A percentile compares a stretch with the other conserved stretches of the same genome.
phyloP scores from a whole-genome alignment of 257 asterid species.

The Solanum acaule region DNA sequence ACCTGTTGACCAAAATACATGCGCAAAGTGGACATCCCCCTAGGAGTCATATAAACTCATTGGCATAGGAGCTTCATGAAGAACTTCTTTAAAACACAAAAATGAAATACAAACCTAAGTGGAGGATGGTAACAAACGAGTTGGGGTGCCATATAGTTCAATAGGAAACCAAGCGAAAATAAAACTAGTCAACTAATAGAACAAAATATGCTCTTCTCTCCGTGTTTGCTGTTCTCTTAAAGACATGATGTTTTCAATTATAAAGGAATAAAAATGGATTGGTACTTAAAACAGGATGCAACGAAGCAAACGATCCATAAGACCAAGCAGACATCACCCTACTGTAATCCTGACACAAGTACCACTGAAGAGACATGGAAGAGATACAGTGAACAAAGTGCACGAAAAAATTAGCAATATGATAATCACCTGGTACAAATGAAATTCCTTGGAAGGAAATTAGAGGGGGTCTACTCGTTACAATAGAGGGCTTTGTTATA shows the following conservation, averaged over 20 bases:
- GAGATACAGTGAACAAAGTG: background rate
- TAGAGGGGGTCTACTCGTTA: constrained; percentile 62
- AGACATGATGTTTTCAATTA: background rate
- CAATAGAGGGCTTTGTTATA: constrained; percentile 69
- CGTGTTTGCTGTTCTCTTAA: background rate
- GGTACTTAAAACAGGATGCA: background rate
- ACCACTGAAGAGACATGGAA: background rate
- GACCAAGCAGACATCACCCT: background rate
- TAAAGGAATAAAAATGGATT: background rate
- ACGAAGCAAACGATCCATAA: background rate
- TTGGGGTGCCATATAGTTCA: background rate
- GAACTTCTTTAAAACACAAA: background rate
- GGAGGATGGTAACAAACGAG: background rate
- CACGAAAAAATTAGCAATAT: background rate
- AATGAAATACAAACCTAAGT: background rate
- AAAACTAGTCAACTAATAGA: background rate
- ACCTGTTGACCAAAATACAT: background rate
- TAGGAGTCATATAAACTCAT: background rate
- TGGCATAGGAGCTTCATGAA: background rate
- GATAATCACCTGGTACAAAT: constrained; percentile 65
- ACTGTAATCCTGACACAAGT: background rate
- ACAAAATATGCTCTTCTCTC: background rate
- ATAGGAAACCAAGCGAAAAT: background rate
- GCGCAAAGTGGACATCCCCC: background rate
- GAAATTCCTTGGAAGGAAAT: constrained; percentile 56